These are phyloP conservation scores for Cadophora sp. DNA, from an alignment of 2,329 filamentous ascomycete species.

Conservation along the genomic window DNA sequence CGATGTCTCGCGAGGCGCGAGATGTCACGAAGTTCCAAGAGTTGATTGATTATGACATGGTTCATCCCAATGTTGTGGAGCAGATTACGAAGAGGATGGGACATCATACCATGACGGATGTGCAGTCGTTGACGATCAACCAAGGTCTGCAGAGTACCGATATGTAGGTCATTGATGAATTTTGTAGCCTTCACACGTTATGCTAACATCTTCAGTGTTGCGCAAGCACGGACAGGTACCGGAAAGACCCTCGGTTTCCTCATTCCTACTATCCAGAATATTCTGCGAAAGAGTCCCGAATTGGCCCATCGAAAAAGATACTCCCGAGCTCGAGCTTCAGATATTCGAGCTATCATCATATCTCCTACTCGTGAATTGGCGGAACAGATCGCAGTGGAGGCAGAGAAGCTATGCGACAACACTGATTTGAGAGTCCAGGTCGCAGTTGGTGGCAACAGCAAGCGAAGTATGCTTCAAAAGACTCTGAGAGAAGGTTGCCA, in stretches of 20 bases:
- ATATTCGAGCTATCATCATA: slow-evolving; percentile 74
- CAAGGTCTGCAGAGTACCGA: slow-evolving; percentile 71
- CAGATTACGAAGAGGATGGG: slow-evolving; percentile 75
- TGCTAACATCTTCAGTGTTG: slow-evolving; percentile 64
- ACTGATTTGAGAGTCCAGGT: slow-evolving; percentile 62
- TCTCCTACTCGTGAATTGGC: slow-evolving; percentile 85
- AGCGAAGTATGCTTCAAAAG: slow-evolving; percentile 51
- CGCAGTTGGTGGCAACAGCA: slow-evolving; percentile 90
- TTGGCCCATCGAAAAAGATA: slow-evolving; percentile 54
- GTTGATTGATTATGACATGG: slow-evolving; percentile 40
- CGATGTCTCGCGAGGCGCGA: not conserved
- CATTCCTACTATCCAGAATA: slow-evolving; percentile 81
- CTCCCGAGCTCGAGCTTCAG: slow-evolving; percentile 54
- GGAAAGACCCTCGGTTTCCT: slow-evolving; percentile 97
- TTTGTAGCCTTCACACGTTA: not conserved
- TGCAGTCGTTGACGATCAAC: slow-evolving; percentile 84
- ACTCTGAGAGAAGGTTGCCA: slow-evolving; percentile 76
- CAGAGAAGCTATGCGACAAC: slow-evolving; percentile 50
- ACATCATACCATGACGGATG: slow-evolving; percentile 87
- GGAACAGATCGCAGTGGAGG: slow-evolving; percentile 82
- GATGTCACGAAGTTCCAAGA: slow-evolving; percentile 43
- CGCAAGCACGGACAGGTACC: slow-evolving; percentile 95
- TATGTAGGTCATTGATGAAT: slow-evolving; percentile 41
- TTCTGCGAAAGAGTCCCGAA: slow-evolving; percentile 66
- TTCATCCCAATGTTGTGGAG: slow-evolving; percentile 42